Evolutionary conservation across 345 rosid species (phyloP), one percentile per base, ranked within the genome.

Genomic region (Camelina neglecta): DNA sequence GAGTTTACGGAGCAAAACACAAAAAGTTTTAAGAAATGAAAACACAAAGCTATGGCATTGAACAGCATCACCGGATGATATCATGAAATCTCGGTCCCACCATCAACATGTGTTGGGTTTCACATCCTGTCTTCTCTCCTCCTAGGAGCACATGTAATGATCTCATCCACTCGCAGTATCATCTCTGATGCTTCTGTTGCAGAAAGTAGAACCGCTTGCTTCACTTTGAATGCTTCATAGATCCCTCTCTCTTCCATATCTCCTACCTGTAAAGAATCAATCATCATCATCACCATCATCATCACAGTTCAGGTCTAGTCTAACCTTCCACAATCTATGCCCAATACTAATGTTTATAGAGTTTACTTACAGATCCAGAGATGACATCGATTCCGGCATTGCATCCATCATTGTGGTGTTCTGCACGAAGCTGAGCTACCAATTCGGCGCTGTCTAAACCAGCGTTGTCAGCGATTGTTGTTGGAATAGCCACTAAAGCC

Each of bases 381-480:
- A 90, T 89, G 72, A 92, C 99, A 69, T 95, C 97, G 35, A 92
- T 92, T 47, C 99, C 99, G 0, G 91, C 88, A 66, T 73, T 82
- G 81, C 89, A 89, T 41, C 86, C 97, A 67, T 95, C 96, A 70
- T 76, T 84, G 56, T 89, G 91, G 85, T 90, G 99, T 76, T 92
- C 99, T 18, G 99, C 99, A 78, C 97, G 97, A 65, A 95, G 99
- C 86, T 85, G 91, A 51, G 99, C 93, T 4, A 95, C 80, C 79
- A 95, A 77, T 72, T 95, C 99, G 1, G 99, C 98, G 80, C 97
- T 95, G 88, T 95, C 99, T 72, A 95, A 72, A 81, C 99, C 99
- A 26, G 99, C 99, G 78, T 95, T 95, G 80, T 92, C 99, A 23
- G 99, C 91, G 73, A 95, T 95, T 59, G 81, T 89, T 35, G 97